These are phyloP conservation scores for Syncephalis fuscata DNA, from an alignment of 371 early-diverging fungal species.

Conservation along the genomic window DNA sequence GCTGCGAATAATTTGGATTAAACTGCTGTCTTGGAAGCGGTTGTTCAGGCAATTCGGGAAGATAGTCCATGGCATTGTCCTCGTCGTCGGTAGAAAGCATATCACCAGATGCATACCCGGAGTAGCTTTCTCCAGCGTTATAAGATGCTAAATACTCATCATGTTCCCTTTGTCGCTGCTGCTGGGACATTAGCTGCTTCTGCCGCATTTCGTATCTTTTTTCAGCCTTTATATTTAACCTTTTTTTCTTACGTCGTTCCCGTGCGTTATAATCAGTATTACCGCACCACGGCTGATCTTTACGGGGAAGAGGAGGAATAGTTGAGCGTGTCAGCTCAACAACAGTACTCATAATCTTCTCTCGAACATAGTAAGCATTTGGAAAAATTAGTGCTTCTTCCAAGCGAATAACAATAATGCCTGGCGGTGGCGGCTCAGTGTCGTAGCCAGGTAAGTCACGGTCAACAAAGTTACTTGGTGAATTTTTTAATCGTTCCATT, in stretches of 20 bases:
- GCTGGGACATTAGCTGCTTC: neutral
- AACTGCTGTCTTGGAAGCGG: too few relatives aligned
- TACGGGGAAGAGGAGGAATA: neutral
- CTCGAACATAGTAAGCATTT: constrained; percentile 33
- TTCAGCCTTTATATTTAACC: neutral
- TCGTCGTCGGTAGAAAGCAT: too few relatives aligned
- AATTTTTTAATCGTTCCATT: constrained; percentile 10
- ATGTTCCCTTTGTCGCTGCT: neutral
- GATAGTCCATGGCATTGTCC: too few relatives aligned
- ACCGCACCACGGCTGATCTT: constrained; percentile 19
- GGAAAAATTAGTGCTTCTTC: constrained; percentile 56
- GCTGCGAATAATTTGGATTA: too few relatives aligned
- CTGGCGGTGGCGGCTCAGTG: constrained; percentile 20
- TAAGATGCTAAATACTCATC: too few relatives aligned
- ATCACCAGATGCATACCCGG: too few relatives aligned
- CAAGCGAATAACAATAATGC: constrained; percentile 39
- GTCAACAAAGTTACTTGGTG: constrained; percentile 10
- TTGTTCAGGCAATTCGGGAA: too few relatives aligned
- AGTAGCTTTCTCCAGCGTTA: too few relatives aligned
- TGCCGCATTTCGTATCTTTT: neutral
- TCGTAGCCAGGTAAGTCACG: neutral
- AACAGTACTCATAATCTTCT: constrained; percentile 7
- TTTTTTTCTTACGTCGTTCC: neutral
- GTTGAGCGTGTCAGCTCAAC: too few relatives aligned
- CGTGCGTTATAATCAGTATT: constrained; percentile 6